phyloP scores from a whole-genome alignment of 495 filamentous ascomycete species.

The Penicillium tannophilum region DNA sequence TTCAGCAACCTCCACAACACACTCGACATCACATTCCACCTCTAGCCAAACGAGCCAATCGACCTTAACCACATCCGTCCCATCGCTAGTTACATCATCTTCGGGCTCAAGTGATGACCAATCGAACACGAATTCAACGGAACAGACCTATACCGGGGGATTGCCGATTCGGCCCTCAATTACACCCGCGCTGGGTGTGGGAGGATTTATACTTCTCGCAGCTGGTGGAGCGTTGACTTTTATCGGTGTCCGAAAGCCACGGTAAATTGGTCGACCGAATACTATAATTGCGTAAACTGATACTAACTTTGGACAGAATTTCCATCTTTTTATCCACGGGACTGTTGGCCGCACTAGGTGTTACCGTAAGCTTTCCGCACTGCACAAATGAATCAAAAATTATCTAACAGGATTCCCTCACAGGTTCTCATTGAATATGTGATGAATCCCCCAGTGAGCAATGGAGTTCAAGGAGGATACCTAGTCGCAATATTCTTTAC shows the following conservation, averaged over 20 bases:
- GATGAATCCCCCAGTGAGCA: conserved; percentile 75
- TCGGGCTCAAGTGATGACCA: conserved; percentile 3
- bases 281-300: background rate
- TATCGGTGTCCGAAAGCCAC: conserved; percentile 82
- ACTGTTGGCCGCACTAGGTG: conserved; percentile 70
- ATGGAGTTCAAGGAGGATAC: conserved; percentile 84
- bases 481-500: conserved; percentile 78
- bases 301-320: conserved; percentile 44
- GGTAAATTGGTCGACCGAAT: conserved; percentile 37
- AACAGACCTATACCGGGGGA: conserved; percentile 27
- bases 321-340: conserved; percentile 81
- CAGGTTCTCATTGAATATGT: conserved; percentile 85
- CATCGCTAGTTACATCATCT: conserved; percentile 22
- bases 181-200: conserved; percentile 78
- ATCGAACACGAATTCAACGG: conserved; percentile 20
- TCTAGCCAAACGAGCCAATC: conserved; percentile 5
- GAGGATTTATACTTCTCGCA: conserved; percentile 73
- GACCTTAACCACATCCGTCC: conserved; percentile 22
- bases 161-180: conserved; percentile 75
- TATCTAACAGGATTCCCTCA: conserved; percentile 13
- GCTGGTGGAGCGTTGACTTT: conserved; percentile 69
- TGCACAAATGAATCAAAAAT: background rate
- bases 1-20: conserved; percentile 16
- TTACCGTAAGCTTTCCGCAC: conserved; percentile 55
- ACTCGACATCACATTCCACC: conserved; percentile 14